phyloP scores from a whole-genome alignment of 2,329 filamentous ascomycete genomes.

The Talaromyces verruculosus region DNA sequence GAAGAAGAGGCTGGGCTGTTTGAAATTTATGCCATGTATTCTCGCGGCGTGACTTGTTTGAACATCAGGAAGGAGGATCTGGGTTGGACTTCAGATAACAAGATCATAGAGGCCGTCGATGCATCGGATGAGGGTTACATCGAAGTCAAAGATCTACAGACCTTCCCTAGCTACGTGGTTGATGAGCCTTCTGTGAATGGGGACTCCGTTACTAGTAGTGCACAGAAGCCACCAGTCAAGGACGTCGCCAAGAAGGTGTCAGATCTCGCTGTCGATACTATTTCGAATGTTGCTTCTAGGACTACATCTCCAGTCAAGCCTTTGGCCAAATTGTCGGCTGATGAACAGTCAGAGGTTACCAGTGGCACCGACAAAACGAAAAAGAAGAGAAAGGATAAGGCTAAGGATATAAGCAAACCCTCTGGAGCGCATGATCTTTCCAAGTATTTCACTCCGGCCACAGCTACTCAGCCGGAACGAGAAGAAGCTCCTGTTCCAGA shows the following conservation, averaged over 20 bases:
- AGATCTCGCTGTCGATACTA: conserved; percentile 30
- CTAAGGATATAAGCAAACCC: conserved; percentile 33
- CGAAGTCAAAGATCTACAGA: conserved; percentile 67
- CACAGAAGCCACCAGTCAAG: conserved; percentile 40
- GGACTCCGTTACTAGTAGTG: conserved; percentile 34
- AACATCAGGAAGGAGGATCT: conserved; percentile 84
- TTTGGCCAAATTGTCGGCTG: conserved; percentile 38
- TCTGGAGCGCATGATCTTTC: conserved; percentile 21
- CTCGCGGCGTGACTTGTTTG: conserved; percentile 89
- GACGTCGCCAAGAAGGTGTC: conserved; percentile 42
- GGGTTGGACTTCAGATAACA: conserved; percentile 88
- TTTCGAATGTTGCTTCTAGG: conserved; percentile 27
- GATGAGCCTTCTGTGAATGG: conserved; percentile 50
- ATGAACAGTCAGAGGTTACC: conserved; percentile 34
- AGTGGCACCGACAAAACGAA: conserved; percentile 58
- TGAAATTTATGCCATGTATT: conserved; percentile 96
- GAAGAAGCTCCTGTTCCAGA: conserved; percentile 4
- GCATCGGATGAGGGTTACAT: conserved; percentile 73
- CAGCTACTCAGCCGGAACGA: conserved; percentile 17
- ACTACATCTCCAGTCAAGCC: conserved; percentile 43
- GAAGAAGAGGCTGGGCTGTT: conserved; percentile 74
- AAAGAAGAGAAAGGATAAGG: conserved; percentile 65
- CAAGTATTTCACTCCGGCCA: conserved; percentile 21
- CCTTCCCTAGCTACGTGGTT: conserved; percentile 44
- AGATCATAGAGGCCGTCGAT: conserved; percentile 76